phyloP scores from a whole-genome alignment of 1,284 basidiomycete genomes.

The Puccinia hordei region DNA sequence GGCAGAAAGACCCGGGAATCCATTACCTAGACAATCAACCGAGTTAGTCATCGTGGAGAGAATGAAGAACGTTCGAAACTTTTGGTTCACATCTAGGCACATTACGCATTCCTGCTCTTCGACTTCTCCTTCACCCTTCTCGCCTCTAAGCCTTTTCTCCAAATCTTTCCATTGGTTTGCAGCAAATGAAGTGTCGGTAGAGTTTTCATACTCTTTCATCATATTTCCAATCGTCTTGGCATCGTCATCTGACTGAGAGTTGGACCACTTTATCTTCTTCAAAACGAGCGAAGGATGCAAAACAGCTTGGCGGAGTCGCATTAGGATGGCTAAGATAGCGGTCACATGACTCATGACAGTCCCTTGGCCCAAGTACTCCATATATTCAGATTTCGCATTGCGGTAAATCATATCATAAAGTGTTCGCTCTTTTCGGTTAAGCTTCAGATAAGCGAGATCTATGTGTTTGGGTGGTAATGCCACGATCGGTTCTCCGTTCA shows the following conservation, averaged over 20 bases:
- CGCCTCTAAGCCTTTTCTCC: conserved; percentile 30
- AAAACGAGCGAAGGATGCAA: conserved; percentile 38
- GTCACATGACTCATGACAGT: conserved; percentile 42
- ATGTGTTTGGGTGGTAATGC: conserved; percentile 72
- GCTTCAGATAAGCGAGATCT: conserved; percentile 15
- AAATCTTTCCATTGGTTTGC: conserved; percentile 22
- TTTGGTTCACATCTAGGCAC: conserved; percentile 41
- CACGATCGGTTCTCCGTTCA: conserved; percentile 83
- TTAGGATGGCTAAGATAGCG: conserved; percentile 32
- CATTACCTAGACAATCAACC: conserved; percentile 23
- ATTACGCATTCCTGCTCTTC: conserved; percentile 38
- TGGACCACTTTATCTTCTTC: conserved; percentile 22
- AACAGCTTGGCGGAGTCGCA: conserved; percentile 37
- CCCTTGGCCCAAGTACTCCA: conserved; percentile 36
- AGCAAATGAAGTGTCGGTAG: not conserved
- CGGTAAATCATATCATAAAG: conserved; percentile 44
- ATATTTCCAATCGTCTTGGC: not conserved
- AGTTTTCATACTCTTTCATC: conserved; percentile 21
- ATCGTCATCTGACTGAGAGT: not conserved
- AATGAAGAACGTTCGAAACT: not conserved
- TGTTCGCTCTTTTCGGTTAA: conserved; percentile 31
- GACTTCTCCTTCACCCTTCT: conserved; percentile 11
- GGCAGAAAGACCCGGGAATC: conserved; percentile 46
- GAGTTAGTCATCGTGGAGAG: not conserved
- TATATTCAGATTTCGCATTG: conserved; percentile 47